Conservation (phyloP, 106 monocot species). For the Dendrobium officinale region DNA sequence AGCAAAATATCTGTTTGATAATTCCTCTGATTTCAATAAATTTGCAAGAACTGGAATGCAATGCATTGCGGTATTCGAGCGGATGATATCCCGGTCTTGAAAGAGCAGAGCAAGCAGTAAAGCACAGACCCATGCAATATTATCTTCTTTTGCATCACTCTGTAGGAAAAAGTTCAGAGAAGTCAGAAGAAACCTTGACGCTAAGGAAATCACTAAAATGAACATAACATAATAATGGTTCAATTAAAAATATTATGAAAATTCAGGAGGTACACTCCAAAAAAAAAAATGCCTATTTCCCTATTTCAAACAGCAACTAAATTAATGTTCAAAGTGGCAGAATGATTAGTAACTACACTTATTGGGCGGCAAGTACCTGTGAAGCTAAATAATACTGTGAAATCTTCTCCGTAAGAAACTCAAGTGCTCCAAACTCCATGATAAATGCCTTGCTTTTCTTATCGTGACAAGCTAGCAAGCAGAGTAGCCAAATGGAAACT, state of each 20-base stretch:
- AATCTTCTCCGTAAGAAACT: conserved; percentile 67
- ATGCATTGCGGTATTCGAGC: conserved; percentile 51
- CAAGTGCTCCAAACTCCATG: conserved; percentile 74
- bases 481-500: conserved; percentile 76
- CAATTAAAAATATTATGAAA: background rate
- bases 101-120: conserved; percentile 79
- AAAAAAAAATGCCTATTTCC: background rate
- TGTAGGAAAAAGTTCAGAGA: conserved; percentile 18
- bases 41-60: conserved; percentile 84
- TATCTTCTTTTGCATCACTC: conserved; percentile 77
- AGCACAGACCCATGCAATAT: conserved; percentile 77
- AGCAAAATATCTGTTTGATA: conserved; percentile 79
- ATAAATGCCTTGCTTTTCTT: conserved; percentile 37
- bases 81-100: conserved; percentile 64
- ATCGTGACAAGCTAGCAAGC: conserved; percentile 66
- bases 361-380: conserved; percentile 41
- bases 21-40: conserved; percentile 79
- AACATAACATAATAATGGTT: background rate
- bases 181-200: background rate
- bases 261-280: background rate
- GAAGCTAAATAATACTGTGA: conserved; percentile 56
- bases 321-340: background rate
- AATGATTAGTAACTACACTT: background rate
- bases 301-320: background rate
- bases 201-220: background rate